A percentile compares a stretch with the other conserved stretches of the same genome.
These are phyloP conservation scores for Triticum timopheevii DNA, from an alignment of 176 grass and related monocot species.

Conservation along the genomic window DNA sequence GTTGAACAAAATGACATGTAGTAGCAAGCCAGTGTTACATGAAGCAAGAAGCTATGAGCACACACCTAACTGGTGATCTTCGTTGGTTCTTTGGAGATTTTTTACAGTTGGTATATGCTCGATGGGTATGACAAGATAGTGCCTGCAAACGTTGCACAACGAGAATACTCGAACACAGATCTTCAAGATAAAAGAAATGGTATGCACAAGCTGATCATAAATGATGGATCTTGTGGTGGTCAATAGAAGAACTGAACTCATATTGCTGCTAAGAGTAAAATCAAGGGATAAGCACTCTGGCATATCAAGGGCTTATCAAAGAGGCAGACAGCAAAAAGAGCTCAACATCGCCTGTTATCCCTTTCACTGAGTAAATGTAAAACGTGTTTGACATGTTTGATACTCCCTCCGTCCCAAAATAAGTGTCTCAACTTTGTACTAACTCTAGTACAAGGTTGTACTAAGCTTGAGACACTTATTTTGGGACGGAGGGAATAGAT, in stretches of 20 bases:
- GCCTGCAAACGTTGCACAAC: constrained; percentile 45
- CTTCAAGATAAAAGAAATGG: not conserved
- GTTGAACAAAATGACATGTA: not conserved
- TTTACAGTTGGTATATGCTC: constrained; percentile 80
- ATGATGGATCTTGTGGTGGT: not conserved
- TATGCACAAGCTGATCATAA: not conserved
- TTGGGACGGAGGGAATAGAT: not conserved
- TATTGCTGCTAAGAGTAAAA: not conserved
- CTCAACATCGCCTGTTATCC: not conserved
- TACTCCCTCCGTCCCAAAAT: too few species aligned
- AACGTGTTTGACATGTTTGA: not conserved
- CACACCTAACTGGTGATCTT: constrained; percentile 77
- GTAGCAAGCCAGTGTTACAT: not conserved
- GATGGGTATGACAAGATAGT: constrained; percentile 91
- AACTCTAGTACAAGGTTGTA: too few species aligned
- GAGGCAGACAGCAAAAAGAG: not conserved
- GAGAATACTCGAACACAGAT: not conserved
- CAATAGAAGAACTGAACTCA: not conserved
- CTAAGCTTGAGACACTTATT: too few species aligned
- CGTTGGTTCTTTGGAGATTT: constrained; percentile 48
- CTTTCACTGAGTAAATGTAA: not conserved
- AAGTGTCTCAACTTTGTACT: too few species aligned
- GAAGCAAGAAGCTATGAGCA: constrained; percentile 29
- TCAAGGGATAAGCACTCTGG: not conserved
- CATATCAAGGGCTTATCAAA: not conserved